Base-by-base conservation (phyloP, 106 monocot species). In the Triglochin maritima region DNA sequence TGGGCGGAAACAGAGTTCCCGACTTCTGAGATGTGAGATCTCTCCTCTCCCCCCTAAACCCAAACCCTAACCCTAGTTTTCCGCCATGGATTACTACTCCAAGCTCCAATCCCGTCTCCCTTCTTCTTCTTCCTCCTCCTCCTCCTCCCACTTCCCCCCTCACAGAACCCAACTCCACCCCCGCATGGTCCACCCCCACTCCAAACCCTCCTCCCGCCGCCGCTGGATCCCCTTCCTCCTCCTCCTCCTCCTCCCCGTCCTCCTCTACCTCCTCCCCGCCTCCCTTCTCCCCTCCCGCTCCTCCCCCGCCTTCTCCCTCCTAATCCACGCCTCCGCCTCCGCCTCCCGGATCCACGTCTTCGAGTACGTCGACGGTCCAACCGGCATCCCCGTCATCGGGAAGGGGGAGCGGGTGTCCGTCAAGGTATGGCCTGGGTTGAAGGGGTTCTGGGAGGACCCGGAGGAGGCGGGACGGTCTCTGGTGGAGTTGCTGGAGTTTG, bases 261-360 rank as follows among this genome's bases (percentile, higher is more conserved):
- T 42, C 50, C 9, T 17, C 42, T 63, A 49, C 7, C 59, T 66
- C 68, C 7, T 66, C 61, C 45, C 68, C 42, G n/a, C n/a, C n/a
- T 17, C 50, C 63, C 60, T 11, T 15, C 57, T 74, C 41, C 57
- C 17, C 68, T 16, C 73, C 65, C 69, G 17, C 61, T 44, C 49
- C 69, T 69, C 15, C 66, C 42, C 49, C 3, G 29, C 62, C 4
- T 92, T 81, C 70, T 65, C 72, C 48, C 69, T 96, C 59, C 56
- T 96, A 44, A 88, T 96, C 67, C 88, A 96, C 54, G 88, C 74
- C 17, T 90, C 87, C 9, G 88, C 87, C 76, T 67, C 81, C 11
- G 96, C 86, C 3, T 85, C 62, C 50, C 50, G 82, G 69, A 62
- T 95, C 55, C 94, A 64, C 66, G 56, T 77, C 3, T 77, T 69